These are phyloP conservation scores for Meripilus lineatus DNA, from an alignment of 1,284 basidiomycete genomes.

Conservation along the genomic window DNA sequence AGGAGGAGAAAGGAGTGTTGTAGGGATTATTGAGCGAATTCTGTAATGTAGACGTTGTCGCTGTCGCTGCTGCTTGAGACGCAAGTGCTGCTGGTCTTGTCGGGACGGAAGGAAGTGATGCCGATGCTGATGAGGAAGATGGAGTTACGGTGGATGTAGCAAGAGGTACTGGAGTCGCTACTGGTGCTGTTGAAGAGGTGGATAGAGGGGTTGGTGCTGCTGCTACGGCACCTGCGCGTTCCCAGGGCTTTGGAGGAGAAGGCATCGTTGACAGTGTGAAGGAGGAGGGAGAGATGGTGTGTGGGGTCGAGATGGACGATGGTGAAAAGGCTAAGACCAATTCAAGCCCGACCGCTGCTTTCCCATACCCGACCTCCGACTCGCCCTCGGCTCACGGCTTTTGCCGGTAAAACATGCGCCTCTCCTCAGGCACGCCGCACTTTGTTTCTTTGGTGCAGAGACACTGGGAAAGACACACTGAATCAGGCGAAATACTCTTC, in stretches of 20 bases:
- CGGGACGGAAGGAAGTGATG: conserved; percentile 30
- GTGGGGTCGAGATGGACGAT: no score
- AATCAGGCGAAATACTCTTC: no score
- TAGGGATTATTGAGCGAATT: conserved; percentile 21
- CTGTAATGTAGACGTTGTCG: conserved; percentile 17
- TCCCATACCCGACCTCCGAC: no score
- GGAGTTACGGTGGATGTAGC: conserved; percentile 9
- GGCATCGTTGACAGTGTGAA: no score
- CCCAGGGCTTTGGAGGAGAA: conserved; percentile 86
- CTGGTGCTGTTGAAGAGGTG: conserved; percentile 20
- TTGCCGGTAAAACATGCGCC: no score
- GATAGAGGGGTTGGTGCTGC: conserved; percentile 24
- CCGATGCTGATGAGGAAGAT: conserved; percentile 13
- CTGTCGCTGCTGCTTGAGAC: conserved; percentile 16
- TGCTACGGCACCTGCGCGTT: conserved; percentile 46
- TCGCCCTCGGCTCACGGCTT: no score
- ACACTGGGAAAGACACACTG: no score
- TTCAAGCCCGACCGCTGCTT: no score
- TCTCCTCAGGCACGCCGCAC: no score
- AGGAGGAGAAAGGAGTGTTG: conserved; percentile 33
- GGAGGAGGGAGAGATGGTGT: no score
- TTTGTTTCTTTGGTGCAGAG: no score
- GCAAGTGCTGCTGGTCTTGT: conserved; percentile 37
- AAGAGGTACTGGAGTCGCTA: neutral
- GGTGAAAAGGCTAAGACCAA: no score